Percentiles rank a stretch among this genome's conserved stretches.
phyloP scores from a whole-genome alignment of 2,329 filamentous ascomycete genomes.

The Zymoseptoria tritici region DNA sequence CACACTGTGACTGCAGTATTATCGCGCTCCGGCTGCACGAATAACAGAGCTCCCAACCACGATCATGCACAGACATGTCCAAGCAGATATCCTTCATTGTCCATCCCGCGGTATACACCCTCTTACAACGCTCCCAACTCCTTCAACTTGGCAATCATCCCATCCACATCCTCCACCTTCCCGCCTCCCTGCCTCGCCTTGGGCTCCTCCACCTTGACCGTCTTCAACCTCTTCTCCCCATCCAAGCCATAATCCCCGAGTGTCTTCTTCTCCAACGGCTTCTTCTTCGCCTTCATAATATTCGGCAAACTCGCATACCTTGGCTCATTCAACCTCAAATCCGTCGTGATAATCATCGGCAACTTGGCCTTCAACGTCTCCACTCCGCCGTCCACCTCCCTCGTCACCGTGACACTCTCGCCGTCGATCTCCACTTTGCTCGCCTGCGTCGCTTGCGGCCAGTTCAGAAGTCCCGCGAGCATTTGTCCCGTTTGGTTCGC shows the following conservation, averaged over 20 bases:
- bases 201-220: conserved; percentile 84
- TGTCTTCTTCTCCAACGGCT: conserved; percentile 89
- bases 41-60: no score
- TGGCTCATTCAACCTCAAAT: conserved; percentile 89
- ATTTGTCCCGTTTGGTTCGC: conserved; percentile 95
- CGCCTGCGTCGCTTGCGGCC: conserved; percentile 93
- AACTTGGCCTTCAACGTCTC: conserved; percentile 82
- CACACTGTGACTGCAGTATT: no score
- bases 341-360: conserved; percentile 91
- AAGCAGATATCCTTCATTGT: no score
- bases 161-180: conserved; percentile 95
- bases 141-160: conserved; percentile 89
- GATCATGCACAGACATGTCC: no score
- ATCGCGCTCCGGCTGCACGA: no score
- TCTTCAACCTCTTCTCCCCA: conserved; percentile 70
- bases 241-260: conserved; percentile 75
- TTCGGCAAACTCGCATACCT: conserved; percentile 92
- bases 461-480: conserved; percentile 84
- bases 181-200: conserved; percentile 81
- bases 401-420: conserved; percentile 66
- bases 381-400: conserved; percentile 91
- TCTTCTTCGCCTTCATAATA: conserved; percentile 99
- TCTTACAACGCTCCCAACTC: conserved; percentile 77
- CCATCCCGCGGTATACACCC: no score
- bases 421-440: conserved; percentile 70